Evolutionary conservation across 2,329 filamentous ascomycete genomes (phyloP).

Genomic region (Fusarium sp.): DNA sequence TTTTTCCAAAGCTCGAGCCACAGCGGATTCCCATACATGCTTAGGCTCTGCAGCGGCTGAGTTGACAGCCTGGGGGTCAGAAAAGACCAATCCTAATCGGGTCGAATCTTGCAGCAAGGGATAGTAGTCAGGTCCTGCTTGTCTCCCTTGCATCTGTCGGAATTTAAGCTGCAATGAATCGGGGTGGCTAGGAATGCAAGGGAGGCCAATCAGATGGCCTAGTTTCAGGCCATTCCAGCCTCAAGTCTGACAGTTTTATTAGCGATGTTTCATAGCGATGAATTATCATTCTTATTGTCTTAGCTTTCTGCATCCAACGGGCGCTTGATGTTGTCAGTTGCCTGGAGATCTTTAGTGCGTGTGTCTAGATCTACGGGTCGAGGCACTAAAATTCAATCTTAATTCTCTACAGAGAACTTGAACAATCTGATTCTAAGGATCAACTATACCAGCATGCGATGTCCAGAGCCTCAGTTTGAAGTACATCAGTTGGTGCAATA

Average conservation of each 20-base stretch:
- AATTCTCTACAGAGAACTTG: no score
- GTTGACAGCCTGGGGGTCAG: background rate
- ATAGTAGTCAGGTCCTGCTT: background rate
- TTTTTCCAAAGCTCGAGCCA: constrained; percentile 11
- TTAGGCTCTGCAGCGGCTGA: background rate
- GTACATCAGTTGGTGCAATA: no score
- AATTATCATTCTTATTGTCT: background rate
- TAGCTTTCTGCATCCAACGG: background rate
- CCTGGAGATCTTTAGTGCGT: no score
- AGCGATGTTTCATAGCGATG: constrained; percentile 11
- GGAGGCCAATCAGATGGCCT: background rate
- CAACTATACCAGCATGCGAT: no score
- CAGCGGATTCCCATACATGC: constrained; percentile 27
- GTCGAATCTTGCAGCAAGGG: background rate
- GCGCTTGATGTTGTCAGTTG: background rate
- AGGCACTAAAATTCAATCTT: no score
- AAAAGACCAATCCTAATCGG: background rate
- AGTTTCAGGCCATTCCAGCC: constrained; percentile 4
- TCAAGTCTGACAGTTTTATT: constrained; percentile 14
- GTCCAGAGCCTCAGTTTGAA: no score
- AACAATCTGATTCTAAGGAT: no score
- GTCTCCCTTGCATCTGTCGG: constrained; percentile 2
- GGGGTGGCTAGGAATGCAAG: constrained; percentile 10
- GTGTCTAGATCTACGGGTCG: no score
- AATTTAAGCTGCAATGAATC: background rate